Evolutionary conservation across 2,329 filamentous ascomycete genomes (phyloP).

Genomic region (Aspergillus sp.): DNA sequence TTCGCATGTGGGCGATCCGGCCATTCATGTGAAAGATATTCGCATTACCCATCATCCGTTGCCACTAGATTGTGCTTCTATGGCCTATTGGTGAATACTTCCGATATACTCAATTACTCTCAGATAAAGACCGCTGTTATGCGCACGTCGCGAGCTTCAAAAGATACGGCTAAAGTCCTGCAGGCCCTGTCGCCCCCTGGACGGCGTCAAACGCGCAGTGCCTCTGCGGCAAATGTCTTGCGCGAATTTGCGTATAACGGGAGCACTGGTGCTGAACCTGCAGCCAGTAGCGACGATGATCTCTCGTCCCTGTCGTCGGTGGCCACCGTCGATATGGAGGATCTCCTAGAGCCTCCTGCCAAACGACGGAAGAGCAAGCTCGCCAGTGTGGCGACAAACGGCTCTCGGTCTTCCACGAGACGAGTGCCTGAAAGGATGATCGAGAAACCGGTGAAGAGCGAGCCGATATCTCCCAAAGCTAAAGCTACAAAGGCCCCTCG

Average conservation of each 20-base stretch:
- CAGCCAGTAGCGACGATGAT: constrained; percentile 26
- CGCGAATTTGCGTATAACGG: constrained; percentile 28
- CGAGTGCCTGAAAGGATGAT: constrained; percentile 4
- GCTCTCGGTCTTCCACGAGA: neutral
- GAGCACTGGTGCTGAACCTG: constrained; percentile 26
- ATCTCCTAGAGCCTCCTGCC: constrained; percentile 42
- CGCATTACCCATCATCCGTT: neutral
- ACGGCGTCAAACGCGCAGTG: constrained; percentile 49
- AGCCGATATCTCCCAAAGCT: constrained; percentile 27
- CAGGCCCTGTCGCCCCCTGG: constrained; percentile 44
- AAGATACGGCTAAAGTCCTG: constrained; percentile 59
- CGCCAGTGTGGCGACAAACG: constrained; percentile 20
- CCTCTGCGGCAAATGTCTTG: constrained; percentile 24
- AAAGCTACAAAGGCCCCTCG: constrained; percentile 16
- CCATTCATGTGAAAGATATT: constrained; percentile 22
- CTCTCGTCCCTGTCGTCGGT: constrained; percentile 37
- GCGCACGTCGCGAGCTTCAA: constrained; percentile 59
- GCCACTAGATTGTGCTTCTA: too few species aligned
- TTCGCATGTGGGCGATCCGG: neutral
- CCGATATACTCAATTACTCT: too few species aligned
- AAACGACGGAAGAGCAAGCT: constrained; percentile 52
- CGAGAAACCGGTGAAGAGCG: constrained; percentile 28
- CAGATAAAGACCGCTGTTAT: constrained; percentile 33
- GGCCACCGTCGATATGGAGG: constrained; percentile 58
- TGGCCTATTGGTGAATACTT: too few species aligned